These are phyloP conservation scores for Tephrocybe sp. DNA, from an alignment of 768 basidiomycete species.

Conservation along the genomic window DNA sequence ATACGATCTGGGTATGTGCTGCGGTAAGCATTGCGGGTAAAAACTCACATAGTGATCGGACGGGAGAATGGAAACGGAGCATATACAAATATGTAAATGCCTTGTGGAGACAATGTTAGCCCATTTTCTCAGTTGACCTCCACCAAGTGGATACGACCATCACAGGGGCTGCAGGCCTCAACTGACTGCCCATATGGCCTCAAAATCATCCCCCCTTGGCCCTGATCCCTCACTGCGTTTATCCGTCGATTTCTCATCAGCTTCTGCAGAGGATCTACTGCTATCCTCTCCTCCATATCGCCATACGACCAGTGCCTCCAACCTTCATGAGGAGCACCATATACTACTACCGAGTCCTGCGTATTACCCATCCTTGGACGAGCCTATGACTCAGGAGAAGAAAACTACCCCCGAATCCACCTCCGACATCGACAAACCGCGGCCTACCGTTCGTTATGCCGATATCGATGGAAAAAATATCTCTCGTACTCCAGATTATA, in stretches of 20 bases:
- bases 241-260: conserved; percentile 11
- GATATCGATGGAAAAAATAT: conserved; percentile 32
- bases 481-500: conserved; percentile 22
- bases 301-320: conserved; percentile 30
- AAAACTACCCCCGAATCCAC: conserved; percentile 16
- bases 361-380: conserved; percentile 19
- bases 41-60: neutral
- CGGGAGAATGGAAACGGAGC: conserved; percentile 3
- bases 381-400: conserved; percentile 18
- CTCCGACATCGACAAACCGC: conserved; percentile 17
- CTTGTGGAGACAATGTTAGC: neutral
- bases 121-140: neutral
- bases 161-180: neutral
- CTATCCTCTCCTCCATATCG: conserved; percentile 37
- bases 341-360: conserved; percentile 26
- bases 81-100: neutral
- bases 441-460: conserved; percentile 53
- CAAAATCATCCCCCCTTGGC: neutral
- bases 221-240: neutral
- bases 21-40: no score
- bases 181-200: conserved; percentile 1
- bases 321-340: conserved; percentile 19
- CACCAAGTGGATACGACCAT: conserved; percentile 10
- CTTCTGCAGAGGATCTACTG: conserved; percentile 14
- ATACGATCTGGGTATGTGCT: neutral